phyloP scores from a whole-genome alignment of 495 filamentous ascomycete genomes.

The Sphaerosporella brunnea region DNA sequence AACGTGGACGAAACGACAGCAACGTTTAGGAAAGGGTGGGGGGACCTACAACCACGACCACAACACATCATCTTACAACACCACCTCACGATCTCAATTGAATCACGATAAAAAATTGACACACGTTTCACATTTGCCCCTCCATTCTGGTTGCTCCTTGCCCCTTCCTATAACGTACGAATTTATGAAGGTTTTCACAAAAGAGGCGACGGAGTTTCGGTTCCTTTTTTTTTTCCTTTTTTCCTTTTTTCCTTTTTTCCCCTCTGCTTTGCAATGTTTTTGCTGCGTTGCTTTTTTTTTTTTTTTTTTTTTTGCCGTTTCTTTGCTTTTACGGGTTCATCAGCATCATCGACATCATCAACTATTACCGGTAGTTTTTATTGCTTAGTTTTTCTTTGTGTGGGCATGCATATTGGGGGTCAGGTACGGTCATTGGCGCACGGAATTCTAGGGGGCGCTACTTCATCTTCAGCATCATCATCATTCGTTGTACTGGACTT shows the following conservation, averaged over 20 bases:
- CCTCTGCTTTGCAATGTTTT: not conserved
- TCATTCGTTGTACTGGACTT: not conserved
- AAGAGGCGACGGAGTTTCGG: constrained; percentile 6
- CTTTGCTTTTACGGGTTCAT: not conserved
- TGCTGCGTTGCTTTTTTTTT: not conserved
- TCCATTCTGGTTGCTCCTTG: too few species aligned
- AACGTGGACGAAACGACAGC: constrained; percentile 14
- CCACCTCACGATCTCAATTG: not conserved
- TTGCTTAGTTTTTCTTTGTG: not conserved
- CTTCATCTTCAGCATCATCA: not conserved
- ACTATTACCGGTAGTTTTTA: too few species aligned
- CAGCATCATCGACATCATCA: too few species aligned
- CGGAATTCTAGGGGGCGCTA: not conserved
- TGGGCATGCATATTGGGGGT: not conserved
- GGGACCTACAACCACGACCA: not conserved
- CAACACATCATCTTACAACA: not conserved
- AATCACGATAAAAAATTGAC: not conserved
- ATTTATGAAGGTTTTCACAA: not conserved
- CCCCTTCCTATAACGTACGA: not conserved
- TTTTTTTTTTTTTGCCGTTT: not conserved
- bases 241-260: constrained; percentile 4
- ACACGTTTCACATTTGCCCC: too few species aligned
- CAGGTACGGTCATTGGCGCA: too few species aligned
- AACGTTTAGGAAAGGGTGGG: constrained; percentile 6
- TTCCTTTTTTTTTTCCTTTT: constrained; percentile 3